Base-by-base conservation (phyloP, 1,139 yeast species). In the Kurtzmaniella quercitrusa region DNA sequence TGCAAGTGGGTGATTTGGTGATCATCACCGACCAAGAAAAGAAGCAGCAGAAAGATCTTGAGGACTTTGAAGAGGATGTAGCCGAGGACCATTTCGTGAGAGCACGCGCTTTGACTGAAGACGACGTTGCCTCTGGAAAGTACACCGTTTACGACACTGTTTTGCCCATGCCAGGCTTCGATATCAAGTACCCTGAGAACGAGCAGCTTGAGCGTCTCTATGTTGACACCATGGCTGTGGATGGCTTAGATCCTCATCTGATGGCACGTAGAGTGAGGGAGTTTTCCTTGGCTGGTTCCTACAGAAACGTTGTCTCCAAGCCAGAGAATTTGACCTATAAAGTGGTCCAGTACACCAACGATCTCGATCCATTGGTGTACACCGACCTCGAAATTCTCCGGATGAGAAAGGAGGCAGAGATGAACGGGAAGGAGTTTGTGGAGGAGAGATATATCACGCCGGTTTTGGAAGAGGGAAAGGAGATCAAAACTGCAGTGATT, bases 91-190 rank as follows among this genome's bases (percentile, higher is more conserved):
- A 66, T 23, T 80, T 75, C 47, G 66, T 73, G 17, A 74, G 85
- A 47, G 96, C 94, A 2, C 74, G 82, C 48, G 75, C 84, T 0
- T 74, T 89, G 17, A 85, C 95, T 1, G 73, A 79, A 46, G 90
- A 83, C 50, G 98, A 91, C 51, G 66, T 86, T 19, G 79, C 73
- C 17, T 52, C 70, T 2, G 79, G 79, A 0, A 75, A 75, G 46
- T 87, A 76, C 59, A 65, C 85, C 17, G 85, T 93, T 37, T 84
- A 77, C 56, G 98, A 94, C 62, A 75, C 93, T 34, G 95, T 94
- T 2, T 70, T 94, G 45, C 98, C 99, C 12, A 79, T 95, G 1
- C 98, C 99, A 2, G 99, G 99, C 0, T 89, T 81, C 60, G 97
- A 89, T 58, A 79, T 93, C 23, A 60, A 75, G 17, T 94, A 94